Conservation (phyloP, 257 asterid genomes). For the Paraleonurus japonicus region DNA sequence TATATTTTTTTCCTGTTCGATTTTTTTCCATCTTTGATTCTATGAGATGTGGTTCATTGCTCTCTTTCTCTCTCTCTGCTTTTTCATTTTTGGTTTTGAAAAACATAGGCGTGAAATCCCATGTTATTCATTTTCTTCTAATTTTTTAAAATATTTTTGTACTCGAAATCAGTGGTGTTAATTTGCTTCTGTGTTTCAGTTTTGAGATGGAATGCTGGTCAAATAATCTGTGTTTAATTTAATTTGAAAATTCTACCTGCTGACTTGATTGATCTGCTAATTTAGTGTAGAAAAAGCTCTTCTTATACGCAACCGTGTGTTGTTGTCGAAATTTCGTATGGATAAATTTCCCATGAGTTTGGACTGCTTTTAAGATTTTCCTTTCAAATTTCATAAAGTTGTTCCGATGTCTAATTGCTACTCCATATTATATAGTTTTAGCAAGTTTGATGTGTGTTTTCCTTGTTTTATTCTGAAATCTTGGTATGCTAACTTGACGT, state of each 20-base stretch:
- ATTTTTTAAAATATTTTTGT: not conserved
- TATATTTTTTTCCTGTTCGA: not conserved
- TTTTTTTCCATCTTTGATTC: not conserved
- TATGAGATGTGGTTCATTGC: not conserved
- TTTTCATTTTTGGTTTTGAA: not conserved
- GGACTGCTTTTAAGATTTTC: not conserved
- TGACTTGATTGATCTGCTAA: conserved; percentile 25
- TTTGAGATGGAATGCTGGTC: conserved; percentile 19
- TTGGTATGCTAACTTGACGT: not conserved
- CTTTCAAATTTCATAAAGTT: not conserved
- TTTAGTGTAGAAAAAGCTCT: not conserved
- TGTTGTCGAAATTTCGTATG: not conserved
- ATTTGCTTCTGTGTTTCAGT: conserved; percentile 8
- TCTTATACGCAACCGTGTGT: not conserved
- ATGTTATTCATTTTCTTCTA: not conserved
- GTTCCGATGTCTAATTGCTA: not conserved
- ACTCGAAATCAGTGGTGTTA: not conserved
- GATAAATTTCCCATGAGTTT: not conserved
- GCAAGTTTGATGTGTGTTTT: not conserved
- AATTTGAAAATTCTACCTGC: conserved; percentile 2
- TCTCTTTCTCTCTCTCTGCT: not conserved
- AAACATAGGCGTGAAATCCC: not conserved
- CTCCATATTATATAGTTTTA: not conserved
- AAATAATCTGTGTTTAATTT: not conserved
- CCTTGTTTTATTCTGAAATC: not conserved